phyloP scores from a whole-genome alignment of 2,329 filamentous ascomycete species.

The Ophiostoma himal-ulmi region DNA sequence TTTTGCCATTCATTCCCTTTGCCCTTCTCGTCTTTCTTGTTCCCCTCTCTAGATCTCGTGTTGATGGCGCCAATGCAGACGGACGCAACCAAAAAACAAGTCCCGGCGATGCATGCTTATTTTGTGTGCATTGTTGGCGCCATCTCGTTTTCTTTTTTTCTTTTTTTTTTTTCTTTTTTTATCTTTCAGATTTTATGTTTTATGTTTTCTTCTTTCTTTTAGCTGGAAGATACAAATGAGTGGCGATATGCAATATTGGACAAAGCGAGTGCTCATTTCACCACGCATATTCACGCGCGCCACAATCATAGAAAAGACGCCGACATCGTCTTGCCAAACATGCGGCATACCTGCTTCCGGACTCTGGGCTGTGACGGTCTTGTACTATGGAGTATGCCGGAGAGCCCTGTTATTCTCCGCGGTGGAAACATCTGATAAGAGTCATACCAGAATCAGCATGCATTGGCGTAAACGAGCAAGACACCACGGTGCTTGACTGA shows the following conservation, averaged over 20 bases:
- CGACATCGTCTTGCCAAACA: not conserved
- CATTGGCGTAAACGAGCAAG: not conserved
- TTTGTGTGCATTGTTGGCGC: not conserved
- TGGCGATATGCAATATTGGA: not conserved
- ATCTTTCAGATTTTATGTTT: not conserved
- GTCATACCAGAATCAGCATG: not conserved
- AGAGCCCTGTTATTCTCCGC: not conserved
- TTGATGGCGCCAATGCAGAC: not conserved
- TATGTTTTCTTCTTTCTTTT: not conserved
- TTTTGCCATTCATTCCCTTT: not conserved
- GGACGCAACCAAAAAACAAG: not conserved
- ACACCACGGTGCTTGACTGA: not conserved
- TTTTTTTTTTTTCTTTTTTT: not conserved
- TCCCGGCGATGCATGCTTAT: not conserved
- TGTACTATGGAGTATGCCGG: not conserved
- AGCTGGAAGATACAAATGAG: too few relatives aligned
- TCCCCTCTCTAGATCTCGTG: not conserved
- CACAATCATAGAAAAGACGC: not conserved
- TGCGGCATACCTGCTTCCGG: not conserved
- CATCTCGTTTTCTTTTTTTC: not conserved
- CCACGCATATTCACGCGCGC: not conserved
- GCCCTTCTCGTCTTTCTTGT: not conserved
- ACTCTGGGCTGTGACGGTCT: not conserved
- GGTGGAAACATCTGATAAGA: conserved; percentile 11
- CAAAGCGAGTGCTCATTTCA: not conserved